Conservation (phyloP, 2,329 filamentous ascomycete species). For the Pseudogymnoascus sp. region DNA sequence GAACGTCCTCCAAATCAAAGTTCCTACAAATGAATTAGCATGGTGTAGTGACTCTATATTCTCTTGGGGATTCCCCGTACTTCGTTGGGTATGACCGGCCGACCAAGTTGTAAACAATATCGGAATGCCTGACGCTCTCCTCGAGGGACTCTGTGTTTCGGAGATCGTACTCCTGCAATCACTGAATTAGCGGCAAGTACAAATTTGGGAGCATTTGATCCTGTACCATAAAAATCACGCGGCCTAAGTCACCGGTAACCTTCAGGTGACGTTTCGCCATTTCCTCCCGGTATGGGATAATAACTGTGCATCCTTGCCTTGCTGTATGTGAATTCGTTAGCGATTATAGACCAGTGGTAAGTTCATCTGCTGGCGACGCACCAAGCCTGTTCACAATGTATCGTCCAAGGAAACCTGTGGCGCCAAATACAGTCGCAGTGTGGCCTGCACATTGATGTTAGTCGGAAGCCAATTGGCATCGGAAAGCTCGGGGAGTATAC, state of each 20-base stretch:
- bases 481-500: conserved; percentile 42
- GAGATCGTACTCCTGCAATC: conserved; percentile 77
- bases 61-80: conserved; percentile 42
- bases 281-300: conserved; percentile 91
- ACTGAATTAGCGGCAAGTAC: neutral
- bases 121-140: conserved; percentile 91
- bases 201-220: neutral
- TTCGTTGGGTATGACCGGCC: conserved; percentile 96
- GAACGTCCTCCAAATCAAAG: conserved; percentile 86
- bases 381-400: conserved; percentile 97
- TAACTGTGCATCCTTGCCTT: conserved; percentile 86
- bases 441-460: conserved; percentile 56
- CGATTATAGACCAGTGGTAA: neutral
- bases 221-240: conserved; percentile 73
- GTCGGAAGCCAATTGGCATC: conserved; percentile 21
- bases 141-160: conserved; percentile 93
- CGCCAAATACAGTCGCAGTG: conserved; percentile 95
- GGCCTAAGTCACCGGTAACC: conserved; percentile 87
- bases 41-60: neutral
- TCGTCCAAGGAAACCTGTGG: conserved; percentile 88
- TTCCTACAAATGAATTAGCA: conserved; percentile 56
- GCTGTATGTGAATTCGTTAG: conserved; percentile 47
- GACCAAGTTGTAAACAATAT: conserved; percentile 94
- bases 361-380: conserved; percentile 34
- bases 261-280: conserved; percentile 97